Evolutionary conservation across 805 yeast species (phyloP), one percentile per base, ranked within the genome.

Genomic region (Cyberlindnera sargentensis): DNA sequence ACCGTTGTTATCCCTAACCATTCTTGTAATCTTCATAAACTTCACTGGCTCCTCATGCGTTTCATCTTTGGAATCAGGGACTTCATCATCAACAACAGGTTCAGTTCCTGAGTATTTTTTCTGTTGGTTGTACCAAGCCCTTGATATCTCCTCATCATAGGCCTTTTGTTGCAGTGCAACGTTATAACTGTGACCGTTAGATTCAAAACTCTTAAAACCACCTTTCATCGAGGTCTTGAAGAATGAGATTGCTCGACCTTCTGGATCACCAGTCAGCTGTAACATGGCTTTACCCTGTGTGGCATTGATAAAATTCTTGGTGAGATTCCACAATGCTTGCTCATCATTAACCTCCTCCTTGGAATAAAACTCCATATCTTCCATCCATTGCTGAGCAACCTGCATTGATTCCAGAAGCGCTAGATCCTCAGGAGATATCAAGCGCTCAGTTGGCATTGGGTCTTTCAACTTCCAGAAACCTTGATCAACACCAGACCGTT

Each of bases 221-320:
- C 95, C 96, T 63, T 91, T 93, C 87, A 91, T 95, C 0, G 97
- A 87, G 0, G 96, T 85, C 51, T 90, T 76, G 53, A 90, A 70
- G 51, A 91, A 84, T 8, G 96, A 87, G 51, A 85, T 85, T 0
- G 95, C 93, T 49, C 85, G 78, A 25, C 95, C 95, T 0, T 95
- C 80, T 2, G 96, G 95, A 61, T 93, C 98, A 39, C 98, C 98
- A 58, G 87, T 87, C 26, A 93, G 76, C 58, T 89, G 96, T 36
- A 93, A 72, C 97, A 93, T 93, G 0, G 97, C 95, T 56, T 95
- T 90, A 43, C 96, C 95, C 60, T 90, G 98, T 25, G 95, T 89
- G 3, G 98, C 93, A 61, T 81, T 86, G 43, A 90, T 79, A 58
- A 93, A 93, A 62, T 93, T 93, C 47, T 88, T 74, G 0, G 96